A percentile compares a stretch with the other conserved stretches of the same genome.
Evolutionary conservation across 2,329 filamentous ascomycete species (phyloP).

Genomic region (Colletotrichum ledebouriae): DNA sequence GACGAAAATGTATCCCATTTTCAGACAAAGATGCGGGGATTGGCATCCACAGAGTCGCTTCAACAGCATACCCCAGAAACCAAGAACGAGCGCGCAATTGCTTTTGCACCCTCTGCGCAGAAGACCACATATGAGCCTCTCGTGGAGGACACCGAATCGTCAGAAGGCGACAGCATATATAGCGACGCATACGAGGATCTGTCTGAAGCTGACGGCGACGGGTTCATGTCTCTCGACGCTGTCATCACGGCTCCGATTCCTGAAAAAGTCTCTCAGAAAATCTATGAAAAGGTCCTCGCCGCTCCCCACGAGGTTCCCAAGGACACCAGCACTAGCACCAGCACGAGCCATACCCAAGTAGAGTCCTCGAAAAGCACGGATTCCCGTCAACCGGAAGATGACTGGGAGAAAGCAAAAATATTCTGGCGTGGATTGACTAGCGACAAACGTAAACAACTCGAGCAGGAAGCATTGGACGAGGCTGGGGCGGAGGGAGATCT

Average conservation of each 20-base stretch:
- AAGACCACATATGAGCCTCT: slow-evolving; percentile 20
- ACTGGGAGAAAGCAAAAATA: slow-evolving; percentile 77
- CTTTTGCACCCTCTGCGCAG: slow-evolving; percentile 20
- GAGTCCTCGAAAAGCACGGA: background rate
- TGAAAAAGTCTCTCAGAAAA: slow-evolving; percentile 39
- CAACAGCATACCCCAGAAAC: background rate
- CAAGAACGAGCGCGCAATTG: background rate
- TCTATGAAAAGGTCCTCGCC: slow-evolving; percentile 35
- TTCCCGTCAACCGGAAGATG: slow-evolving; percentile 50
- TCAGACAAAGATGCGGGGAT: slow-evolving; percentile 17
- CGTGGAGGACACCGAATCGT: slow-evolving; percentile 55
- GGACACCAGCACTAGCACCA: background rate
- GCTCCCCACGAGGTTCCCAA: slow-evolving; percentile 9
- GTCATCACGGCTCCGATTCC: slow-evolving; percentile 57
- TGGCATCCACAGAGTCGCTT: background rate
- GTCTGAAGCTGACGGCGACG: slow-evolving; percentile 73
- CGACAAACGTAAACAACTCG: slow-evolving; percentile 73
- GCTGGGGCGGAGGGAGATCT: slow-evolving; percentile 62
- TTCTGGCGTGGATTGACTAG: slow-evolving; percentile 78
- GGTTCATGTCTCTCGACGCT: slow-evolving; percentile 80
- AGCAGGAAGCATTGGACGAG: slow-evolving; percentile 68
- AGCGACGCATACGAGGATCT: slow-evolving; percentile 84
- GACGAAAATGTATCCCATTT: slow-evolving; percentile 42
- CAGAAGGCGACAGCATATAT: slow-evolving; percentile 72
- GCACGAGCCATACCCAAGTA: background rate